A percentile compares a stretch with the other conserved stretches of the same genome.
Conservation (phyloP, 78 protist species). For the Dictyostelium intermedium region DNA sequence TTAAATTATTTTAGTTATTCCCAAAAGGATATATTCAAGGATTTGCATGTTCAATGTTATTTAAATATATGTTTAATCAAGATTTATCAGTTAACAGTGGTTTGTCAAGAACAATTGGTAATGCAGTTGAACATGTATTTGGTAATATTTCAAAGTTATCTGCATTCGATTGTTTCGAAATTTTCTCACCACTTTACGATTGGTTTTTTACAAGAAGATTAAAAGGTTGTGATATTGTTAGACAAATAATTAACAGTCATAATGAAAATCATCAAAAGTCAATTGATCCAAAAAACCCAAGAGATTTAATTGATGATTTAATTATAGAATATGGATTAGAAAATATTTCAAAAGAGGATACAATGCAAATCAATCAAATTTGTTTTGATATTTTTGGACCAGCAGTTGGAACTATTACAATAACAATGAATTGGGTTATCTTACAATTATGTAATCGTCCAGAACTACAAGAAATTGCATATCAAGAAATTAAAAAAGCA, state of each 20-base stretch:
- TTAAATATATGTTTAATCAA: constrained; percentile 19
- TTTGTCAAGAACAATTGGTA: not conserved
- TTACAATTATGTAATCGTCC: not conserved
- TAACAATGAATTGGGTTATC: not conserved
- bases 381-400: constrained; percentile 11
- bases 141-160: not conserved
- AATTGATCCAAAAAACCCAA: constrained; percentile 9
- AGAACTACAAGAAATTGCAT: not conserved
- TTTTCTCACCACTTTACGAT: constrained; percentile 33
- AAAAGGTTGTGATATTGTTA: not conserved
- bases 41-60: not conserved
- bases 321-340: not conserved
- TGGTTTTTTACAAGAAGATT: not conserved
- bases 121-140: not conserved
- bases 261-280: not conserved
- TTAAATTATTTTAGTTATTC: not conserved
- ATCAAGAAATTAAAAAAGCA: not conserved
- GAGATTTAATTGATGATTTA: constrained; percentile 38
- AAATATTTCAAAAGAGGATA: not conserved
- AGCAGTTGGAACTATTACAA: not conserved
- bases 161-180: not conserved
- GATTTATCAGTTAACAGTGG: constrained; percentile 5
- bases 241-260: not conserved
- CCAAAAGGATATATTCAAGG: not conserved
- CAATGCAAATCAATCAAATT: not conserved